Base-by-base conservation (phyloP, 2,329 filamentous ascomycete genomes). In the Penicillium sp. region DNA sequence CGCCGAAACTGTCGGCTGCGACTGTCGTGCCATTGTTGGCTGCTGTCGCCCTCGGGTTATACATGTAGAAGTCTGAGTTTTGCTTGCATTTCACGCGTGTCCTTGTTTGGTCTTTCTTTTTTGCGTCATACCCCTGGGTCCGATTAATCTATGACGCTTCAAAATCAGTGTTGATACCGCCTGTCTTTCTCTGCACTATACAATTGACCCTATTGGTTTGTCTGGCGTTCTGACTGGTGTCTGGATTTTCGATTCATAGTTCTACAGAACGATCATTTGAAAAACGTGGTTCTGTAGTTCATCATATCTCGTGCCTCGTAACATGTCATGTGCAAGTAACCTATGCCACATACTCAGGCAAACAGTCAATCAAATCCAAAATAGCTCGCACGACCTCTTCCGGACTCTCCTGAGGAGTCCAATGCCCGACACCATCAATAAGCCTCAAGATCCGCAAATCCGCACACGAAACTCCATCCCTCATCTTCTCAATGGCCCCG, bases 381-480 rank as follows among this genome's bases (percentile, higher is more conserved):
- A 59, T 59, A 1, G 55, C 52, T 6, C 46, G 48, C 18, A 46
- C 69, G 8, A 83, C 80, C 46, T 70, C 74, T 56, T 79, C 75
- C 1, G 82, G 78, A 62, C 81, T 74, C 64, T 87, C 83, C 65
- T 87, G 82, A 61, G 85, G 83, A 30, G 84, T 78, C 84, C 84
- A 88, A 70, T 88, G 85, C 0, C 84, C 84, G 4, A 82, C 83
- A 0, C 76, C 76, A 13, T 83, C 76, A 11, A 87, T 70, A 14
- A 83, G 68, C 41, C 63, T 76, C 29, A 72, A 65, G 0, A 80
- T 79, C 41, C 72, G 72, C 60, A 81, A 85, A 50, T 77, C 74
- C 22, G 66, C 70, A 54, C 81, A 84, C 0, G 72, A 72, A 7
- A 73, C 67, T n/a, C 60, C 58, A 28, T 60, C 49, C 16, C 44